Evolutionary conservation across 805 yeast genomes (phyloP), one percentile per base, ranked within the genome.

Genomic region (Candida pseudoglaebosa): DNA sequence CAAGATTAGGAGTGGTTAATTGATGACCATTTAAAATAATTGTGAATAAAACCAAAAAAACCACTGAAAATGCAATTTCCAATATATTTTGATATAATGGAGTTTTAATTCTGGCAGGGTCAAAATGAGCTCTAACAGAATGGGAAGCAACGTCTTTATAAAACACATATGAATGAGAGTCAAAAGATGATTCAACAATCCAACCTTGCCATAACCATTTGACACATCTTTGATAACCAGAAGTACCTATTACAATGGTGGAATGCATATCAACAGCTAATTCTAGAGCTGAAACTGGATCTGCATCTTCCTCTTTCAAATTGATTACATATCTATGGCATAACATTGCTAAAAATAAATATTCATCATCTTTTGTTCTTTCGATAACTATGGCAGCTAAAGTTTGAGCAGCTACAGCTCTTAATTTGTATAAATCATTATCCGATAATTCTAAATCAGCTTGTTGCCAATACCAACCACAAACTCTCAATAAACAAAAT

Each of bases 131-230:
- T 38, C 61, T 46, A 42, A 84, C 65, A 10, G 70, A 64, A 4
- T 78, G 64, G 17, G 80, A 77, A 1, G 78, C 69, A 10, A 80
- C 74, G 0, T 78, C 79, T 44, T 71, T 74, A 57, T 82, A 86
- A 40, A 81, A 53, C 18, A 77, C 80, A 50, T 83, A 88, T 12
- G 80, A 78, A 17, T 75, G 71, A 4, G 93, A 86, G 53, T 86
- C 87, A 10, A 57, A 59, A 9, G 80, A 76, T 16, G 83, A 75
- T 60, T 87, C 95, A 36, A 84, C 72, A 45, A 88, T 84, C 95
- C 95, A 86, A 20, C 96, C 96, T 40, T 90, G 68, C 96, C 96
- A 88, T 35, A 88, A 60, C 95, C 95, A 88, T 48, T 82, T 79
- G 52, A 87, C 73, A 62, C 95, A 86, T 38, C 95, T 66, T 59